Percentiles rank a stretch among this genome's conserved stretches.
Evolutionary conservation across 345 rosid genomes (phyloP).

Genomic region (Gossypium anomalum): DNA sequence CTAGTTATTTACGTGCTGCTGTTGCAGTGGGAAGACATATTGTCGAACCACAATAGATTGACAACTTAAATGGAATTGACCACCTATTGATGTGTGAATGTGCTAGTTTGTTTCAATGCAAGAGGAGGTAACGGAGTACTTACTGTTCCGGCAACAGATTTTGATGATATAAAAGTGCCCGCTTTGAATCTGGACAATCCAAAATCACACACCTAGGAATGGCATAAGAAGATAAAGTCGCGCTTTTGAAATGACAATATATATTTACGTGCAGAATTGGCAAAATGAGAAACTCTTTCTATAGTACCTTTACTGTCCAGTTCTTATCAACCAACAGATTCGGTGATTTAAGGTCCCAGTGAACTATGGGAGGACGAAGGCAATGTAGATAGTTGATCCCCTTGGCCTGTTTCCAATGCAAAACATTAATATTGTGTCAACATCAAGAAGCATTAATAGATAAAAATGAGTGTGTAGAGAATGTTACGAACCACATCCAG

Average conservation of each 20-base stretch:
- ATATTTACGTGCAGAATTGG: background rate
- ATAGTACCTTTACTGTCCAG: constrained; percentile 85
- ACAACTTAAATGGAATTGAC: constrained; percentile 11
- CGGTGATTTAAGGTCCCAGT: constrained; percentile 97
- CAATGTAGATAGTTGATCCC: constrained; percentile 94
- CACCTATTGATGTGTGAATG: background rate
- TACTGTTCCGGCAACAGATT: constrained; percentile 97
- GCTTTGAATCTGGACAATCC: constrained; percentile 96
- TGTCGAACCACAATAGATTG: constrained; percentile 26
- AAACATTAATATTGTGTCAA: constrained; percentile 10
- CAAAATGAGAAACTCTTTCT: background rate
- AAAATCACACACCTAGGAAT: constrained; percentile 80
- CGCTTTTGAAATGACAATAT: background rate
- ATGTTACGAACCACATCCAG: constrained; percentile 72
- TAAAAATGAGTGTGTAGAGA: background rate
- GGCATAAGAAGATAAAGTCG: constrained; percentile 9
- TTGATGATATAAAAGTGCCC: constrained; percentile 80
- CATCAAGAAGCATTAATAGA: background rate
- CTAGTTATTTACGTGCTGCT: constrained; percentile 37
- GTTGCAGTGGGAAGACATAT: constrained; percentile 28
- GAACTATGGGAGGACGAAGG: constrained; percentile 85
- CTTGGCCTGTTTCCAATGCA: constrained; percentile 68
- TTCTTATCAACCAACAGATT: constrained; percentile 92
- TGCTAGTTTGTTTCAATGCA: background rate
- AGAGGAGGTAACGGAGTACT: constrained; percentile 25